Evolutionary conservation across 495 filamentous ascomycete species (phyloP).

Genomic region (Parathielavia hyrcaniae): DNA sequence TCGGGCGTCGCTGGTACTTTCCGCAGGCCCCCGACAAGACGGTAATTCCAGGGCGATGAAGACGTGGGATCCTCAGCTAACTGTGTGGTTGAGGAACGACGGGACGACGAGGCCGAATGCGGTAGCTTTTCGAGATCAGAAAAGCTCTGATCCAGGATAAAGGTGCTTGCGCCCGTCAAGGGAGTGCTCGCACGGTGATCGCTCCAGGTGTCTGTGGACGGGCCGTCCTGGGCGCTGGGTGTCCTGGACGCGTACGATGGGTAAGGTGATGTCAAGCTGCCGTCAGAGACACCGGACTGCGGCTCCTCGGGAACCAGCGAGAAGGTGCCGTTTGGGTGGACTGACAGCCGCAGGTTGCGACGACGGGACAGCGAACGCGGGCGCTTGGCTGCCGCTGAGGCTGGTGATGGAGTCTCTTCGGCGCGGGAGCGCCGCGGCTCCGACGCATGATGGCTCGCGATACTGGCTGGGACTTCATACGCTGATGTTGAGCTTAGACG

Average conservation of each 20-base stretch:
- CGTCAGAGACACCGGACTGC: slow-evolving; percentile 19
- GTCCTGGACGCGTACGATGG: slow-evolving; percentile 34
- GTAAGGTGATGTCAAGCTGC: slow-evolving; percentile 30
- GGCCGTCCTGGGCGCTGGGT: slow-evolving; percentile 41
- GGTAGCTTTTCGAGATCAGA: slow-evolving; percentile 21
- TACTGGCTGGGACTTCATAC: slow-evolving; percentile 29
- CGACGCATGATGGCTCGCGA: slow-evolving; percentile 23
- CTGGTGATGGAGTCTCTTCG: slow-evolving; percentile 17
- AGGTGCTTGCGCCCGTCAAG: slow-evolving; percentile 34
- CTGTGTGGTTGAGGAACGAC: slow-evolving; percentile 32
- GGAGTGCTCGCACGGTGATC: slow-evolving; percentile 42
- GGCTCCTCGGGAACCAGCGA: slow-evolving; percentile 33
- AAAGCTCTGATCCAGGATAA: slow-evolving; percentile 37
- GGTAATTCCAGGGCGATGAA: slow-evolving; percentile 48
- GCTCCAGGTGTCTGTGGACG: slow-evolving; percentile 43
- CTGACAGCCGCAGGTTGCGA: slow-evolving; percentile 33
- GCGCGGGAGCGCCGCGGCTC: slow-evolving; percentile 14
- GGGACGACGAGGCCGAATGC: slow-evolving; percentile 28
- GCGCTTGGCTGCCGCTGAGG: slow-evolving; percentile 17
- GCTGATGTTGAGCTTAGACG: slow-evolving; percentile 35
- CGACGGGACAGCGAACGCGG: slow-evolving; percentile 35
- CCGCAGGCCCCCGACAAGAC: slow-evolving; percentile 49
- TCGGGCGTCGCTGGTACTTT: slow-evolving; percentile 49
- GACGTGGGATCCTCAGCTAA: slow-evolving; percentile 40
- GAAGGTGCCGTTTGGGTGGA: slow-evolving; percentile 47